Conservation (phyloP, 1,284 basidiomycete genomes). For the Trichosporon ovoides region DNA sequence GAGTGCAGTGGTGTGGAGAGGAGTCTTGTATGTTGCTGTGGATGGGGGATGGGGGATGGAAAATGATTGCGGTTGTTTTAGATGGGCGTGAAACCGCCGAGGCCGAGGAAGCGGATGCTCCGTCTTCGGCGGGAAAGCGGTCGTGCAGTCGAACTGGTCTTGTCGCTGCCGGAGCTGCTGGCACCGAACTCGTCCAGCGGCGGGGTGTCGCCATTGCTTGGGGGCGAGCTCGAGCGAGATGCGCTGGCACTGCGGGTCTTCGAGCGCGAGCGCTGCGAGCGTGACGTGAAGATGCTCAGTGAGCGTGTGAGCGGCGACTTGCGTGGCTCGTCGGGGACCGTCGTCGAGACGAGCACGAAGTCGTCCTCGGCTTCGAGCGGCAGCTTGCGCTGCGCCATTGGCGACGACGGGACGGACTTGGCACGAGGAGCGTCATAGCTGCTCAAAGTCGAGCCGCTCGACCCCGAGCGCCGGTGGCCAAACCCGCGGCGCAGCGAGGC, state of each 20-base stretch:
- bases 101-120: not conserved
- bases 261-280: not conserved
- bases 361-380: slow-evolving; percentile 1
- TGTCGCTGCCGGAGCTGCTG: not conserved
- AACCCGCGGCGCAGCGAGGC: not conserved
- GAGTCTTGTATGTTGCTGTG: too few relatives aligned
- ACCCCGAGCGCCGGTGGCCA: not conserved
- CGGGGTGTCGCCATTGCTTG: not conserved
- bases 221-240: not conserved
- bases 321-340: not conserved
- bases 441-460: not conserved
- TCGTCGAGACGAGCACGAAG: not conserved
- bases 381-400: not conserved
- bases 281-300: not conserved
- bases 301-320: slow-evolving; percentile 1
- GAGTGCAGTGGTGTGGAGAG: too few relatives aligned
- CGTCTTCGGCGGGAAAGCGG: not conserved
- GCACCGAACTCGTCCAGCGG: not conserved
- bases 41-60: not conserved
- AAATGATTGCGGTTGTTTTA: not conserved
- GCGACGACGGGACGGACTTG: slow-evolving; percentile 1
- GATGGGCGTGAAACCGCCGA: not conserved
- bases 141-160: not conserved
- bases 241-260: not conserved
- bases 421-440: not conserved